Evolutionary conservation across 1,139 yeast species (phyloP), one percentile per base, ranked within the genome.

Genomic region (Saccharomyces pastorianus): DNA sequence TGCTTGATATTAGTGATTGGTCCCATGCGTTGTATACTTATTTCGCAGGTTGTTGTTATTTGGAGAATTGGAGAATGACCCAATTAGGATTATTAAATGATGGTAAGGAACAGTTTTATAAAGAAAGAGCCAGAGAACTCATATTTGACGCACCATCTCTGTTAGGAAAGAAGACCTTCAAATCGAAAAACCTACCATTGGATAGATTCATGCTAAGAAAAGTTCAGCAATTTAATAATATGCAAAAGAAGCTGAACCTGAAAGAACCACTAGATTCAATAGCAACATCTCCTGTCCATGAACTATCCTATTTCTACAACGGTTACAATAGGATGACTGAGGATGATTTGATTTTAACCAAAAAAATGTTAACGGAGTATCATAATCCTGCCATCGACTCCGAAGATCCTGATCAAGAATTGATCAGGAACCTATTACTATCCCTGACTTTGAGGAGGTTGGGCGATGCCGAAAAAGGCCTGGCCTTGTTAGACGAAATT

Each of bases 281-380:
- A 59, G 96, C 93, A 1, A 84, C 95, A 0, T 89, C 96, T 0
- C 87, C 93, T 34, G 79, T 87, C 51, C 96, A 88, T 64, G 98
- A 93, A 69, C 74, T 90, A 57, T 74, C 85, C 25, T 93, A 90
- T 69, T 89, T 93, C 69, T 91, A 96, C 95, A 90, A 89, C 67
- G 96, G 96, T 0, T 91, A 84, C 68, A 85, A 85, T 63, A 77
- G 96, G 66, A 91, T 91, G 97, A 79, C 87, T 0, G 70, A 73
- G 47, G 76, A 75, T 13, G 79, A 83, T 52, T 75, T 91, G 56
- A 75, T 78, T 52, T 61, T 78, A 38, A 74, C 93, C 0, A 70
- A 82, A 54, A 74, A 76, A 53, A 67, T 84, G 59, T 72, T 91
- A 54, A 61, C 66, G 5, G 65, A 64, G 20, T 69, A 62, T 54